phyloP scores from a whole-genome alignment of 768 basidiomycete genomes.

The Clavaria fumosa region DNA sequence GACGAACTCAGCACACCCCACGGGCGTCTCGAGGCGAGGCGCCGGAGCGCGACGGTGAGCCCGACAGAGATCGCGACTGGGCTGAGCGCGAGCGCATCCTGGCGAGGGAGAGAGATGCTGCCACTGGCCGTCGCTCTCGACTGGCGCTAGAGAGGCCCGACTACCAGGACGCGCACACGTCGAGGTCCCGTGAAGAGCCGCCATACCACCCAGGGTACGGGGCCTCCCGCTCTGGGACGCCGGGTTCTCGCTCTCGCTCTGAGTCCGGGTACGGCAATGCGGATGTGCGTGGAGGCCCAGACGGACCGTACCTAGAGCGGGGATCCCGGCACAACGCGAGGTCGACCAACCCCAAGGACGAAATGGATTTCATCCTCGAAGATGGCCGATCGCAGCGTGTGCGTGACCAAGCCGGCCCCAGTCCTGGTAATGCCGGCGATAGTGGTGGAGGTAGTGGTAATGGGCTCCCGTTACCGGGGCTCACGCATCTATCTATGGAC shows the following conservation, averaged over 20 bases:
- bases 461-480: conserved; percentile 23
- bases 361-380: conserved; percentile 38
- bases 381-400: conserved; percentile 37
- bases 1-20: conserved; percentile 34
- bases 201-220: conserved; percentile 21
- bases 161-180: conserved; percentile 19
- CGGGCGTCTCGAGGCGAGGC: background rate
- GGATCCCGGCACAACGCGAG: conserved; percentile 38
- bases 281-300: conserved; percentile 36
- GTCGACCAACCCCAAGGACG: conserved; percentile 30
- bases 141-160: too few species aligned
- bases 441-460: conserved; percentile 19
- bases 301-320: conserved; percentile 34
- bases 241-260: conserved; percentile 39
- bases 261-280: conserved; percentile 23
- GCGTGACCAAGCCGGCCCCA: too few species aligned
- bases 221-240: conserved; percentile 42
- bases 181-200: conserved; percentile 24
- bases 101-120: conserved; percentile 18
- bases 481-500: conserved; percentile 26
- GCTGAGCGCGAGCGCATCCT: conserved; percentile 27
- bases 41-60: conserved; percentile 28
- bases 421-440: conserved; percentile 13
- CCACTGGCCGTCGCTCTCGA: too few species aligned
- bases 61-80: conserved; percentile 28